Conservation (phyloP, 1,284 basidiomycete species). For the Puccinia brachypodii region DNA sequence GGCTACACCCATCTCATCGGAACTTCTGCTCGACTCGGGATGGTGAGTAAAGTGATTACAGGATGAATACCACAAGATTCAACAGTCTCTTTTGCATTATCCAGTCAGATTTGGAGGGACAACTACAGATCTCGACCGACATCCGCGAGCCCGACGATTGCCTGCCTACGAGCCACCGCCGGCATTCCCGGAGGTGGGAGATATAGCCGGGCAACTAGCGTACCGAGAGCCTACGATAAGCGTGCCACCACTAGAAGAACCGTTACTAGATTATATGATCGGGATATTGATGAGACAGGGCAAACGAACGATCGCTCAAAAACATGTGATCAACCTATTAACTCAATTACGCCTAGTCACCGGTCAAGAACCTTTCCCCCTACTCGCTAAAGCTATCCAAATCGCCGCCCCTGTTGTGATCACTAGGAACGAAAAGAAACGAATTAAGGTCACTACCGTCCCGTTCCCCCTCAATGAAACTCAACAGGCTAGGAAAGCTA, state of each 20-base stretch:
- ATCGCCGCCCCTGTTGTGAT: slow-evolving; percentile 30
- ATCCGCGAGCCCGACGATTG: slow-evolving; percentile 34
- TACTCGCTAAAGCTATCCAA: slow-evolving; percentile 38
- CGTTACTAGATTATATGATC: slow-evolving; percentile 31
- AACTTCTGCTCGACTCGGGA: slow-evolving; percentile 11
- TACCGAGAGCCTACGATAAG: slow-evolving; percentile 37
- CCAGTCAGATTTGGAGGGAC: slow-evolving; percentile 3
- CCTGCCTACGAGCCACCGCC: slow-evolving; percentile 44
- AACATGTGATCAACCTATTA: slow-evolving; percentile 27
- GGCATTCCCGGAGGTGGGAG: slow-evolving; percentile 26
- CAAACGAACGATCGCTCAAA: slow-evolving; percentile 43
- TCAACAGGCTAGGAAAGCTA: slow-evolving; percentile 29
- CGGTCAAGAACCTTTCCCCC: slow-evolving; percentile 36
- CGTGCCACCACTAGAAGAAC: slow-evolving; percentile 43
- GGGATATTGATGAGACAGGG: slow-evolving; percentile 41
- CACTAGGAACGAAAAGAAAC: slow-evolving; percentile 28
- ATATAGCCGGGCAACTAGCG: slow-evolving; percentile 5
- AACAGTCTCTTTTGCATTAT: not conserved
- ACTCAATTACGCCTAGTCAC: slow-evolving; percentile 31
- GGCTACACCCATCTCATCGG: not conserved
- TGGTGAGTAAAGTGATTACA: slow-evolving; percentile 3
- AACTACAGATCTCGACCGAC: slow-evolving; percentile 15
- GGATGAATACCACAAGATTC: not conserved
- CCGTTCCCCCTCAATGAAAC: slow-evolving; percentile 40
- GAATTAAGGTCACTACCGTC: slow-evolving; percentile 43